phyloP scores from a whole-genome alignment of 495 filamentous ascomycete species.

The Xylaria flabelliformis region DNA sequence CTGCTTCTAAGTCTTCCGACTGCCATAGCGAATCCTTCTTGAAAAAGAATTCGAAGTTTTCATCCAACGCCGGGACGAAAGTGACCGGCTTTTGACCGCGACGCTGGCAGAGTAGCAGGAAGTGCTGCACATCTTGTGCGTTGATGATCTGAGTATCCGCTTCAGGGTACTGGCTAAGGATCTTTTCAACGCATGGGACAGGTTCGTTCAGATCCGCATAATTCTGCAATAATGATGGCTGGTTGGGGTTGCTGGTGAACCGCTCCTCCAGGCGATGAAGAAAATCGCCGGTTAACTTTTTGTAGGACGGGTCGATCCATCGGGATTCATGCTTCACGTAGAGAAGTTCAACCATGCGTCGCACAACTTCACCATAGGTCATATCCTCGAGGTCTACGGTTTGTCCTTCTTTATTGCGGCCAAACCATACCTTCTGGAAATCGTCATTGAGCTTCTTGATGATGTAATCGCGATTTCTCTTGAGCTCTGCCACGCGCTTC shows the following conservation, averaged over 20 bases:
- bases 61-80: slow-evolving; percentile 91
- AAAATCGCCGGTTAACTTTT: slow-evolving; percentile 86
- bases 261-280: slow-evolving; percentile 95
- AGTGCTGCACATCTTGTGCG: slow-evolving; percentile 96
- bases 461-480: slow-evolving; percentile 92
- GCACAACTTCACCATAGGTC: slow-evolving; percentile 93
- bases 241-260: slow-evolving; percentile 71
- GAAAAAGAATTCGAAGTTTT: slow-evolving; percentile 97
- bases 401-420: slow-evolving; percentile 80
- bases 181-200: slow-evolving; percentile 73
- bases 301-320: slow-evolving; percentile 91
- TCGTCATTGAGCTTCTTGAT: slow-evolving; percentile 98
- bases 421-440: slow-evolving; percentile 99
- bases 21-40: slow-evolving; percentile 99
- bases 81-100: slow-evolving; percentile 95
- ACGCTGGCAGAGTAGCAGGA: slow-evolving; percentile 89
- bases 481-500: slow-evolving; percentile 88
- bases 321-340: slow-evolving; percentile 91
- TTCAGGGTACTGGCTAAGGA: slow-evolving; percentile 83
- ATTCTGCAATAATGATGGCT: slow-evolving; percentile 80
- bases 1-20: slow-evolving; percentile 94
- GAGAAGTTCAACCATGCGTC: slow-evolving; percentile 94
- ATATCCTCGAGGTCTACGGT: slow-evolving; percentile 96
- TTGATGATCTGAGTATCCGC: slow-evolving; percentile 91
- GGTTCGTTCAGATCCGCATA: slow-evolving; percentile 88